These are phyloP conservation scores for Malassezia nana DNA, from an alignment of 1,284 basidiomycete genomes.

Conservation along the genomic window DNA sequence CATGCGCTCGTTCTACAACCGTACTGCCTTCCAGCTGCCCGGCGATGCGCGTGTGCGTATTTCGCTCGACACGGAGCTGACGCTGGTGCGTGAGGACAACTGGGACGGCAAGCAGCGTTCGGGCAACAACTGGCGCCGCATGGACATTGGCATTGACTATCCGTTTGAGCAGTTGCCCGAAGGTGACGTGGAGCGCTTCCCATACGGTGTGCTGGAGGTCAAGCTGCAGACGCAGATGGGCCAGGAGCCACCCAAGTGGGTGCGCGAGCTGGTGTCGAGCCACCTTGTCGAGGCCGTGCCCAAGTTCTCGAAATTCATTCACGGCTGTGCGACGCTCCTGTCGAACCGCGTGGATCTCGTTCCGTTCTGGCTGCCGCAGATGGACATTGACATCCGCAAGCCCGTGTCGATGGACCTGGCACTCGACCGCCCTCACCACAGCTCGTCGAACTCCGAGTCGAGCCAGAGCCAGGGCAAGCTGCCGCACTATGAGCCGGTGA, in stretches of 20 bases:
- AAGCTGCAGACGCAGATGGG: constrained; percentile 94
- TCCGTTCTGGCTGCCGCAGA: constrained; percentile 93
- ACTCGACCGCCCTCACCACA: constrained; percentile 38
- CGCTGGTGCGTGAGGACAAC: constrained; percentile 88
- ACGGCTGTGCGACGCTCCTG: constrained; percentile 85
- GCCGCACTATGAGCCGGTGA: constrained; percentile 43
- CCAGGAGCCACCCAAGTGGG: constrained; percentile 92
- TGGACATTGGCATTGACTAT: constrained; percentile 81
- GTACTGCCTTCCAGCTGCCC: constrained; percentile 95
- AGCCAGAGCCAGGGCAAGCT: constrained; percentile 6
- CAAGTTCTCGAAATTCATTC: constrained; percentile 79
- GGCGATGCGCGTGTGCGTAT: constrained; percentile 96
- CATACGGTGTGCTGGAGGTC: constrained; percentile 84
- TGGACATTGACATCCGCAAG: constrained; percentile 56
- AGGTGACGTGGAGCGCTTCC: constrained; percentile 82
- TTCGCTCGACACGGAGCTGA: constrained; percentile 91
- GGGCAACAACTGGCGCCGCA: constrained; percentile 83
- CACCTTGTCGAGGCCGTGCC: constrained; percentile 59
- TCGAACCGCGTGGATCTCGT: constrained; percentile 93
- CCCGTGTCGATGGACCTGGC: constrained; percentile 30
- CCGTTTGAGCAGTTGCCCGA: constrained; percentile 70
- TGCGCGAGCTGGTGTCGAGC: constrained; percentile 82
- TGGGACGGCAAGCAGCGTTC: constrained; percentile 76
- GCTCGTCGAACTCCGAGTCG: constrained; percentile 30
- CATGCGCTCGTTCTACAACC: constrained; percentile 97